Base-by-base conservation (phyloP, 345 rosid species). In the Lepidium africanum region DNA sequence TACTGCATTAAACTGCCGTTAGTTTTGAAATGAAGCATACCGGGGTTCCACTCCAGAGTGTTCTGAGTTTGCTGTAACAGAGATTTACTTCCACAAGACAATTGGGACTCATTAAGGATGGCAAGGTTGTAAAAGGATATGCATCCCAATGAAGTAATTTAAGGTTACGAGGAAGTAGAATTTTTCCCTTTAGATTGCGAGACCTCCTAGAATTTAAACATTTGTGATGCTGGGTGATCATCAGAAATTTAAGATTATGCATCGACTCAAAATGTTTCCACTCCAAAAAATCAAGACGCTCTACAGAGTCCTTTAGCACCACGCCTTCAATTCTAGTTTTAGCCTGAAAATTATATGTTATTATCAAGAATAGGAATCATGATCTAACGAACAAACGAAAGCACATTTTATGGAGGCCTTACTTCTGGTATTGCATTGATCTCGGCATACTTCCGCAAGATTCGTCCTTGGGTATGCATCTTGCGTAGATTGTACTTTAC, bases 61-160 rank as follows among this genome's bases (percentile, higher is more conserved):
- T 3, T 25, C 2, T 27, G 37, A 51, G 57, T 32, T 25, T 25
- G 59, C 41, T 54, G 27, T 55, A 9, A 55, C 60, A 35, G 8
- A 55, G 42, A 35, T 10, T 55, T 9, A 55, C 9, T 55, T 35
- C 60, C 6, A 35, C 60, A 9, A 55, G 60, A 35, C 4, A 33
- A 39, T 39, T 50, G 6, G 38, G 59, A 65, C 2, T 10, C 27
- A 51, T 25, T 9, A 5, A 10, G 50, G 59, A 6, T 39, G 59
- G 48, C 39, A 65, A 65, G 39, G 49, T 39, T 65, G 48, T 51
- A 39, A 38, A 65, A 10, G 70, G 70, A 39, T 65, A 65, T 51
- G 32, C 50, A 49, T 65, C 59, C 70, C 59, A 65, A 15, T 51
- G 59, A 14, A 65, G 48, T 6, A 50, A 37, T 16, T 37, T 65